A percentile compares a stretch with the other conserved stretches of the same genome.
These are phyloP conservation scores for Excoecaria cochinchinensis DNA, from an alignment of 345 rosid genomes.

Conservation along the genomic window DNA sequence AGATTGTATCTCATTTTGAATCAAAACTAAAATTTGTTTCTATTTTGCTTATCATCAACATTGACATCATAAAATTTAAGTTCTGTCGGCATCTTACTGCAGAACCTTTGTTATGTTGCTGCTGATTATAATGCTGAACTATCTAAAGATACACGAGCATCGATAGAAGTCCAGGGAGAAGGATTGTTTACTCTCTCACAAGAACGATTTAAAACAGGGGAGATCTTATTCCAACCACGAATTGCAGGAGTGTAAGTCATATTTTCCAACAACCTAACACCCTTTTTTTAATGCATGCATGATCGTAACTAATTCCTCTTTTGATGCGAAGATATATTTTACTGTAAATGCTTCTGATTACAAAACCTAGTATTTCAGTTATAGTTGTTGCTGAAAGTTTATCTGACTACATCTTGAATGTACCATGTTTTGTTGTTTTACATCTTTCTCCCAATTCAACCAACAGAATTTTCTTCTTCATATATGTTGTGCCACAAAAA, in stretches of 20 bases:
- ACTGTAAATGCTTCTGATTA: not conserved
- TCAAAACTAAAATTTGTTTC: slow-evolving; percentile 10
- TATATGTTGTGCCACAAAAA: not conserved
- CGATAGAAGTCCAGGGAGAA: slow-evolving; percentile 62
- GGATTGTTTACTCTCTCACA: slow-evolving; percentile 73
- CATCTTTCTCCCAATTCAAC: not conserved
- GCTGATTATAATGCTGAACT: slow-evolving; percentile 72
- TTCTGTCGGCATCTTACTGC: slow-evolving; percentile 25
- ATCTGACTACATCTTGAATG: not conserved
- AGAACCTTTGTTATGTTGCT: slow-evolving; percentile 93
- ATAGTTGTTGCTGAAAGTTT: not conserved
- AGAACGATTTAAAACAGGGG: slow-evolving; percentile 93
- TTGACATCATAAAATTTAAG: slow-evolving; percentile 12
- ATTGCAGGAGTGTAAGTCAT: slow-evolving; percentile 79
- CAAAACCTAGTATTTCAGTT: not conserved
- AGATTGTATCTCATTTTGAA: not conserved
- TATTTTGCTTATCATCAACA: not conserved
- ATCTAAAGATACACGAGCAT: slow-evolving; percentile 58
- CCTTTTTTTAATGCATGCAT: slow-evolving; percentile 7
- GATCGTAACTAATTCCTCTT: not conserved
- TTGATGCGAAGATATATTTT: not conserved
- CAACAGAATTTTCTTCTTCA: not conserved
- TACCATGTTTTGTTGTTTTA: not conserved
- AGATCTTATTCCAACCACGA: slow-evolving; percentile 83
- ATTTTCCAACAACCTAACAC: not conserved